These are phyloP conservation scores for Lecanicillium sp. DNA, from an alignment of 2,329 filamentous ascomycete species.

Conservation along the genomic window DNA sequence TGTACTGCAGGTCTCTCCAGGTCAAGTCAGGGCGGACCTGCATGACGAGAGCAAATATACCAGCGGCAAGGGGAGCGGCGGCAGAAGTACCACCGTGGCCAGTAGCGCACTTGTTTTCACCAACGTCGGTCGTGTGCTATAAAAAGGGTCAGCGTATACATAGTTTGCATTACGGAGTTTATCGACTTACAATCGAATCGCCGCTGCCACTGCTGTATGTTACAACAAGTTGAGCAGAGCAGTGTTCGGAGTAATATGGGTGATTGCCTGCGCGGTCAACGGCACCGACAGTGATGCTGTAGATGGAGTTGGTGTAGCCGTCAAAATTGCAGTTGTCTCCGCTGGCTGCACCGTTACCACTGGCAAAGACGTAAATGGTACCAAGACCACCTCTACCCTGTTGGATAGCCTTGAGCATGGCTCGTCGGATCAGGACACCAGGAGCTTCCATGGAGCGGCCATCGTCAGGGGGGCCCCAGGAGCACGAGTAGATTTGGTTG, in stretches of 20 bases:
- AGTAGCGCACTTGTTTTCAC: conserved; percentile 66
- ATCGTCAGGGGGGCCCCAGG: conserved; percentile 94
- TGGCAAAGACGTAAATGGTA: conserved; percentile 90
- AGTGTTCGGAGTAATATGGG: conserved; percentile 93
- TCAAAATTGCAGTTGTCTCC: conserved; percentile 99
- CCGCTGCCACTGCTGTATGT: conserved; percentile 89
- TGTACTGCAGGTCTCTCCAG: conserved; percentile 92
- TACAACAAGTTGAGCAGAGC: conserved; percentile 89
- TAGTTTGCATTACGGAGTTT: not conserved
- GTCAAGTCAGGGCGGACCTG: conserved; percentile 77
- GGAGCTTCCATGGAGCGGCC: conserved; percentile 91
- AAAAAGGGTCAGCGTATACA: conserved; percentile 1
- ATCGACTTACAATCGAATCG: conserved; percentile 62
- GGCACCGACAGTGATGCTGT: conserved; percentile 93
- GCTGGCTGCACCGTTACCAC: conserved; percentile 78
- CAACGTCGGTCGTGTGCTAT: conserved; percentile 89
- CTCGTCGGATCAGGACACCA: conserved; percentile 75
- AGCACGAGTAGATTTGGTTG: conserved; percentile 97
- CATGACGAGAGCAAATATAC: conserved; percentile 82
- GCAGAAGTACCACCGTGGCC: conserved; percentile 93
- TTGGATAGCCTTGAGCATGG: conserved; percentile 88
- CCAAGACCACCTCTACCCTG: conserved; percentile 76
- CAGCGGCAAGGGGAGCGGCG: conserved; percentile 84
- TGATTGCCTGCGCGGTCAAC: conserved; percentile 82
- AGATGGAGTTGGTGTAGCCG: conserved; percentile 98